These are phyloP conservation scores for Candida xyloterini DNA, from an alignment of 805 yeast genomes.

Conservation along the genomic window DNA sequence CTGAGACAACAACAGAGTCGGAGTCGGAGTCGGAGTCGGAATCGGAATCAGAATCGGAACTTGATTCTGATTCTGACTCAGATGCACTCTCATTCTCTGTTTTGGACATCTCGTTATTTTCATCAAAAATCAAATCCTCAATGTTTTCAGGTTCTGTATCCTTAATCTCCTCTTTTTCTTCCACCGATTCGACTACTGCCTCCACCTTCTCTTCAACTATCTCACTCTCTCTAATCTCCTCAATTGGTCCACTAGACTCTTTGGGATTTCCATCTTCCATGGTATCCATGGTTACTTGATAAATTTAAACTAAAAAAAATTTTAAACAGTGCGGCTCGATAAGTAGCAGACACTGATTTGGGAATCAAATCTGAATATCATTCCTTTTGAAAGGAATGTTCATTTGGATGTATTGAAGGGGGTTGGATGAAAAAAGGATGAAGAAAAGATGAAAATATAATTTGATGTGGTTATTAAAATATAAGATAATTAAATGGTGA, in stretches of 20 bases:
- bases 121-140: slow-evolving; percentile 19
- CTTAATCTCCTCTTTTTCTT: background rate
- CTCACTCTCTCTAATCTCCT: background rate
- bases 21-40: slow-evolving; percentile 23
- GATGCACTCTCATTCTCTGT: slow-evolving; percentile 27
- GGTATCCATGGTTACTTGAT: background rate
- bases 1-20: slow-evolving; percentile 29
- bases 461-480: too few species aligned
- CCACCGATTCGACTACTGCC: background rate
- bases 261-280: background rate
- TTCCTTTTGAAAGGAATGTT: too few species aligned
- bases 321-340: slow-evolving; percentile 9
- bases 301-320: slow-evolving; percentile 2
- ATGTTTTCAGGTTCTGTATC: background rate
- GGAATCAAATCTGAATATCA: too few species aligned
- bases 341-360: background rate
- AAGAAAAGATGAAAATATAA: too few species aligned
- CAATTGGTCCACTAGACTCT: background rate
- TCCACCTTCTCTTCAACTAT: background rate
- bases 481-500: too few species aligned
- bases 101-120: slow-evolving; percentile 17
- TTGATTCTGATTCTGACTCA: slow-evolving; percentile 17
- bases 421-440: too few species aligned
- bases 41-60: slow-evolving; percentile 22
- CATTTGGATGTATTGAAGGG: too few species aligned